These are phyloP conservation scores for Coemansia sp. DNA, from an alignment of 192 early-diverging fungal genomes.

Conservation along the genomic window DNA sequence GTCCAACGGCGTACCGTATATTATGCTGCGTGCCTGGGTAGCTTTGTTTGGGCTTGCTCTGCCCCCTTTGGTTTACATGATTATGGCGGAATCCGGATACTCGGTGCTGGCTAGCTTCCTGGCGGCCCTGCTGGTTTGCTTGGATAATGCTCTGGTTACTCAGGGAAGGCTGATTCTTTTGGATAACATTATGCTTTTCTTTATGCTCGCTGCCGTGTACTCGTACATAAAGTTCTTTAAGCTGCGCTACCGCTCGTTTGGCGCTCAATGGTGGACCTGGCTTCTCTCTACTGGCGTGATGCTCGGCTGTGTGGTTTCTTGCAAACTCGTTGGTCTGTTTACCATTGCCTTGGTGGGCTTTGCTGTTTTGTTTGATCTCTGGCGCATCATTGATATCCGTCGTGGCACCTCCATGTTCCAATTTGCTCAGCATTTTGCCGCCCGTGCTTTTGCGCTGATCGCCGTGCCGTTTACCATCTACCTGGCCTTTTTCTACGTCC, in stretches of 20 bases:
- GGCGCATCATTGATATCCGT: slow-evolving; percentile 84
- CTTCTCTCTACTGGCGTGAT: slow-evolving; percentile 73
- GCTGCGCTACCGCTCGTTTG: slow-evolving; percentile 67
- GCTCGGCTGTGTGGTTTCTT: slow-evolving; percentile 65
- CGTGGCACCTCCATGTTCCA: slow-evolving; percentile 67
- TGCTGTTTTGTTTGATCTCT: slow-evolving; percentile 83
- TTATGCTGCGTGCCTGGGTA: slow-evolving; percentile 76
- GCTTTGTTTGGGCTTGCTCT: slow-evolving; percentile 75
- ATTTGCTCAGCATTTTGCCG: slow-evolving; percentile 79
- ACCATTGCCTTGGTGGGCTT: slow-evolving; percentile 79
- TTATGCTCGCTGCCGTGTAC: slow-evolving; percentile 79
- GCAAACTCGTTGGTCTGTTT: slow-evolving; percentile 96
- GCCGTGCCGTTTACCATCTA: slow-evolving; percentile 78
- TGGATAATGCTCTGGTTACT: slow-evolving; percentile 89
- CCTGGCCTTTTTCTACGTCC: slow-evolving; percentile 87
- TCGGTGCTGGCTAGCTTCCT: slow-evolving; percentile 68
- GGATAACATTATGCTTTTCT: slow-evolving; percentile 91
- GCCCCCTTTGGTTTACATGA: slow-evolving; percentile 76
- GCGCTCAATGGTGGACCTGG: slow-evolving; percentile 82
- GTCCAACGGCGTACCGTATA: slow-evolving; percentile 83
- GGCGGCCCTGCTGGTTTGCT: slow-evolving; percentile 72
- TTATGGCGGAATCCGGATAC: slow-evolving; percentile 83
- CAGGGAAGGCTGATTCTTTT: slow-evolving; percentile 92
- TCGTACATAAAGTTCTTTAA: slow-evolving; percentile 88
- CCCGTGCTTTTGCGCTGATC: slow-evolving; percentile 85